Base-by-base conservation (phyloP, 495 filamentous ascomycete genomes). In the Chaetomium cochliodes region DNA sequence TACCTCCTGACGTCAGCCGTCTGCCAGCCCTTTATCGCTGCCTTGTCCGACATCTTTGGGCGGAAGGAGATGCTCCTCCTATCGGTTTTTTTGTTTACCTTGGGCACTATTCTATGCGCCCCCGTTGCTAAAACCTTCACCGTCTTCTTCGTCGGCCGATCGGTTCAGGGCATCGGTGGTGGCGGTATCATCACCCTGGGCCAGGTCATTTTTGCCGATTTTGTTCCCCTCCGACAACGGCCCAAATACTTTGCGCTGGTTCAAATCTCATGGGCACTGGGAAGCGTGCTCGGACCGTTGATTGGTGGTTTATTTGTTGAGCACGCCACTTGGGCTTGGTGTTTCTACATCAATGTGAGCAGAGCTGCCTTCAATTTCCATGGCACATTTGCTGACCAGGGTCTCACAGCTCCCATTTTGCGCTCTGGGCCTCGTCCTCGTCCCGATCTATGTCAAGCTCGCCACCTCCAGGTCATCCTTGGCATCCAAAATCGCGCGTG, bases 121-220 rank as follows among this genome's bases (percentile, higher is more conserved):
- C 71, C 22, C 51, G 63, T 68, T 26, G 74, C 80, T 16, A 73
- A 73, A 16, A 68, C 62, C 58, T 77, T 80, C 30, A 64, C 72
- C 0, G 90, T 91, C 80, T 82, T 96, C 57, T 82, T 97, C 49
- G 83, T 85, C 0, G 92, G 91, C 9, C 80, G 92, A 68, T 86
- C 88, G 0, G 78, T 96, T 52, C 92, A 96, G 71, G 92, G 92
- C 51, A 78, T 90, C 20, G 92, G 91, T 4, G 91, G 90, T 44
- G 92, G 91, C 56, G 92, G 92, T 1, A 84, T 96, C 60, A 84
- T 96, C 25, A 88, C 89, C 28, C 76, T 97, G 69, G 87, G 90
- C 30, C 92, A 96, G 70, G 92, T 96, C 52, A 75, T 82, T 52
- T 83, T 85, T 87, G 94, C 69, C 26, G 76, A 77, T n/a, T 70